phyloP scores from a whole-genome alignment of 495 filamentous ascomycete genomes.

The Talaromyces ruber region DNA sequence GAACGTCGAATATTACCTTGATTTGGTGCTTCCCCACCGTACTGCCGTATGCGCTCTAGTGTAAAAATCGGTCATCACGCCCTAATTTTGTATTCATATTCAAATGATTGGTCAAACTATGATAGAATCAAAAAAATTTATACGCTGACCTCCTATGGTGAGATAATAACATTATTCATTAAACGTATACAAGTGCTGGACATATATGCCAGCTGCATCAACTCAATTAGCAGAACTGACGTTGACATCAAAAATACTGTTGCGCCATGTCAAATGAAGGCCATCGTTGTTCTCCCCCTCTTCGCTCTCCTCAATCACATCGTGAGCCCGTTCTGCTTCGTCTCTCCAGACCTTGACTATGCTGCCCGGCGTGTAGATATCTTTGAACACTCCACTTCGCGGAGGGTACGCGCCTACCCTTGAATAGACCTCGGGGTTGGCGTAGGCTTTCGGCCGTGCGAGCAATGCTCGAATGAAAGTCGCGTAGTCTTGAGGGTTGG shows the following conservation, averaged over 20 bases:
- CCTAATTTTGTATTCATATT: neutral
- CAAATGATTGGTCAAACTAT: neutral
- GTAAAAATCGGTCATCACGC: too few species aligned
- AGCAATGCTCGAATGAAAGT: constrained; percentile 78
- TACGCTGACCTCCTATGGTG: constrained; percentile 21
- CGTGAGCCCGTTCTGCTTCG: constrained; percentile 60
- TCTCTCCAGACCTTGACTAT: constrained; percentile 82
- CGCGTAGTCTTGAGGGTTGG: constrained; percentile 66
- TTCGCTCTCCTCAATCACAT: constrained; percentile 43
- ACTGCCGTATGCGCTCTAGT: too few species aligned
- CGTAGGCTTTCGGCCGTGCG: constrained; percentile 54
- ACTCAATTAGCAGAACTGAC: neutral
- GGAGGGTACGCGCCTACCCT: constrained; percentile 58
- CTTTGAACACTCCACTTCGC: constrained; percentile 64
- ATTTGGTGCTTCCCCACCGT: too few species aligned
- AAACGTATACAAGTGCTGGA: neutral
- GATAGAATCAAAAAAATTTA: too few species aligned
- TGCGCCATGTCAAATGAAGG: constrained; percentile 54
- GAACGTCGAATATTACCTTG: too few species aligned
- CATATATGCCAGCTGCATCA: neutral
- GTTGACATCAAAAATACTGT: constrained; percentile 71
- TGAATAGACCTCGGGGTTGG: constrained; percentile 66
- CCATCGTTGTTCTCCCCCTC: constrained; percentile 25
- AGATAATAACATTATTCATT: neutral
- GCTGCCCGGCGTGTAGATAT: constrained; percentile 80